Base-by-base conservation (phyloP, 2,329 filamentous ascomycete species). In the Paraconiothyrium brasiliense region DNA sequence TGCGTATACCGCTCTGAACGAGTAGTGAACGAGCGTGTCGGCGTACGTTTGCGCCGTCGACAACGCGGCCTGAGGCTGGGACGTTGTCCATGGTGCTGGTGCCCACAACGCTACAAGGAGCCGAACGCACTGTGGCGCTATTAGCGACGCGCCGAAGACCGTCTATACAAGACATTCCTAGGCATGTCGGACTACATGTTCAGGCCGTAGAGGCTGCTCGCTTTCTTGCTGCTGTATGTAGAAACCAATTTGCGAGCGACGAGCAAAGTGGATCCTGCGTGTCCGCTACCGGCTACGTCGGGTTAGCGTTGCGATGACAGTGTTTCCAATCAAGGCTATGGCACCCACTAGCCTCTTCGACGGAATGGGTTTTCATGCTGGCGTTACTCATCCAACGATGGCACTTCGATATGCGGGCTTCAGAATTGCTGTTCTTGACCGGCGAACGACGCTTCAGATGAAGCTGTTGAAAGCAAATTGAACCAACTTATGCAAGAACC, bases 231-330 rank as follows among this genome's bases (percentile, higher is more conserved):
- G 49, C 32, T 20, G 8, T 14, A 52, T 52, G 49, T 5, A 52
- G 49, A 24, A 52, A 37, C 13, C 22, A 2, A 39, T 32, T 52
- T 39, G 49, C 49, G 49, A 52, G 49, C 49, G n/a, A 39, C 1
- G 34, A n/a, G 24, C 20, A 44, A 57, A 61, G 44, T 32, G 47
- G 39, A 41, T 55, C n/a, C 16, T 55, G 35, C 7, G 8, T 4
- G 49, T 24, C 22, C 30, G 37, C 4, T 52, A 37, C 16, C 13
- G 14, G 16, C 37, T 41, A 34, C 16, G 16, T 16, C 32, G 14
- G 49, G 35, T 52, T 52, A 41, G 49, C 46, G 22, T 48, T 48
- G 46, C 46, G 46, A 48, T 48, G 8, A 44, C 41, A 44, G 3
- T 16, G 13, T 41, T 13, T 16, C 37, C 8, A 14, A 41, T 20